Conservation (phyloP, 2,329 filamentous ascomycete genomes). For the Aspergillus spinulosporus region DNA sequence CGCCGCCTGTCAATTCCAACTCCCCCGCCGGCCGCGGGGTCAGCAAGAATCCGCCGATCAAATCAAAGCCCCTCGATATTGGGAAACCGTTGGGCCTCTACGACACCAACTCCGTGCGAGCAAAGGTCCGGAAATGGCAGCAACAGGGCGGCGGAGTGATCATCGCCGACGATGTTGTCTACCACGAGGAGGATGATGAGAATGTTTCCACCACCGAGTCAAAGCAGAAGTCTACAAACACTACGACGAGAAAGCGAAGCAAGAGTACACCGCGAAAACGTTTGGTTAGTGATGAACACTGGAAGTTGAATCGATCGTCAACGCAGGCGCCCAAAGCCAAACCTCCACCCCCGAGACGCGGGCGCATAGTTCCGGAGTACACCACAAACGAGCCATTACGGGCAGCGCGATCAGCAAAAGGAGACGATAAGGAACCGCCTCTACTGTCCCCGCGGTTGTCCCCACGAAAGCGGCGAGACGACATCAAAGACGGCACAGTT, state of each 20-base stretch:
- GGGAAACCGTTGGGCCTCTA: slow-evolving; percentile 56
- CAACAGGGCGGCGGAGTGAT: slow-evolving; percentile 70
- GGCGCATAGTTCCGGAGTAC: slow-evolving; percentile 39
- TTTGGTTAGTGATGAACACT: slow-evolving; percentile 90
- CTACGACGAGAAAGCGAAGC: slow-evolving; percentile 41
- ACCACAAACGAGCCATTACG: slow-evolving; percentile 34
- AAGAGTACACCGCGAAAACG: slow-evolving; percentile 78
- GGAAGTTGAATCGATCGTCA: slow-evolving; percentile 58
- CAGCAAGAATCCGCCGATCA: slow-evolving; percentile 58
- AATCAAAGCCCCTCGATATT: slow-evolving; percentile 53
- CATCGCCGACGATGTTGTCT: slow-evolving; percentile 58
- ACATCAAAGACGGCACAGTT: slow-evolving; percentile 29
- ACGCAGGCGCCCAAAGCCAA: slow-evolving; percentile 44
- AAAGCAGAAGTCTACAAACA: slow-evolving; percentile 23
- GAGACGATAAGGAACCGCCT: slow-evolving; percentile 26
- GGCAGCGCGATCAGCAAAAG: slow-evolving; percentile 30
- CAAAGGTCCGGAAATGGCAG: slow-evolving; percentile 84
- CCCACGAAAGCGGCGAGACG: slow-evolving; percentile 27
- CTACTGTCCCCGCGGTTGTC: slow-evolving; percentile 22
- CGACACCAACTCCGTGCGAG: slow-evolving; percentile 67
- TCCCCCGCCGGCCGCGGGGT: slow-evolving; percentile 50
- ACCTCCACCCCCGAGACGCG: slow-evolving; percentile 42
- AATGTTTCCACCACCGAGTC: slow-evolving; percentile 30
- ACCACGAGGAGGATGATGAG: slow-evolving; percentile 56
- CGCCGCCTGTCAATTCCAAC: slow-evolving; percentile 40